Base-by-base conservation (phyloP, 1,284 basidiomycete genomes). In the Fomitiporia mediterranea region DNA sequence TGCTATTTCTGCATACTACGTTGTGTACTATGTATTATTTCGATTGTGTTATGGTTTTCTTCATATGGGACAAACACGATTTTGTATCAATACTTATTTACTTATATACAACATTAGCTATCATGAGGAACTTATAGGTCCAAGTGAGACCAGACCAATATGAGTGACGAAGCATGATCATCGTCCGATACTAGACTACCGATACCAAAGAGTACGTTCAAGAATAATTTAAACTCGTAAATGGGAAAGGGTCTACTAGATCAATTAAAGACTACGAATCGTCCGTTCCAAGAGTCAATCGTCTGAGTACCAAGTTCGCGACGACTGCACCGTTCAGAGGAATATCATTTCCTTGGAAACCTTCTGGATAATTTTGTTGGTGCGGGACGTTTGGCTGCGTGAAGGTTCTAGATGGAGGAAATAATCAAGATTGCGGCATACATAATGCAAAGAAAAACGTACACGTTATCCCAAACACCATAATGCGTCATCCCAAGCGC, bases 401-500 rank as follows among this genome's bases (percentile, higher is more conserved):
- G 60, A 81, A 81, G 17, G 69, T 65, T 32, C 74, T 76, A 51
- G 9, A 42, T 38, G 48, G 25, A 38, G 15, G 35, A 15, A 34
- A 32, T 21, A 48, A 15, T 35, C 27, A 46, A 8, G 13, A 25
- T 17, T 17, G 28, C 6, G 34, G 42, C 9, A 34, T 15, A 13
- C 42, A 48, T 35, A 42, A 13, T n/a, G 19, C 54, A 23, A 38
- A 11, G 13, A n/a, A 32, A 34, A 11, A 69, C 74, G 53, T 56
- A 80, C 76, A 70, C 68, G 63, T 80, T 69, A 11, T 76, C 76
- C 92, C 92, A 94, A 69, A 94, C 87, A 3, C 90, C 92, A 64
- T 86, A 94, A 68, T 95, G 89, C 0, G 75, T 77, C 79, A 94
- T 91, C 6, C 89, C 90, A 2, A 95, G 73, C 0, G 89, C 85